A percentile compares a stretch with the other conserved stretches of the same genome.
These are phyloP conservation scores for Lachnellula hyalina DNA, from an alignment of 2,329 filamentous ascomycete genomes.

Conservation along the genomic window DNA sequence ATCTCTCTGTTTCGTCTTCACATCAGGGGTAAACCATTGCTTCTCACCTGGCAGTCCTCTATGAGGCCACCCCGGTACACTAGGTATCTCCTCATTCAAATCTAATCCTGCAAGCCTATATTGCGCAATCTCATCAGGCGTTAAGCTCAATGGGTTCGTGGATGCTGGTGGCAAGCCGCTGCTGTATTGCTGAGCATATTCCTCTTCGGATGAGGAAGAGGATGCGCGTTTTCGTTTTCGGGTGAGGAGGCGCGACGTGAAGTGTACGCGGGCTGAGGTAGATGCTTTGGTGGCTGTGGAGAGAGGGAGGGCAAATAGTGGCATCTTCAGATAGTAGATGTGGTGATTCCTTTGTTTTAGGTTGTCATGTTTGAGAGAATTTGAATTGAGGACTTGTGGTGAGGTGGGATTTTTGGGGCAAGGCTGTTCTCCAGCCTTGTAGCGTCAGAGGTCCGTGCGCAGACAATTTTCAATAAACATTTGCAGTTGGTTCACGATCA, in stretches of 20 bases:
- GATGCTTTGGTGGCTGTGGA: conserved; percentile 7
- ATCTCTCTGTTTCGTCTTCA: neutral
- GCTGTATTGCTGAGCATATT: neutral
- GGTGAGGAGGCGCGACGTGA: conserved; percentile 8
- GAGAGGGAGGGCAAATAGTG: conserved; percentile 24
- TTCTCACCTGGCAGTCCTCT: conserved; percentile 31
- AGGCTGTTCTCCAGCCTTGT: neutral
- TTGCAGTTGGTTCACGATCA: too few species aligned
- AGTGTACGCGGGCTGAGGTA: conserved; percentile 7
- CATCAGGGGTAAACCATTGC: neutral
- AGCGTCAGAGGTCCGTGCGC: neutral
- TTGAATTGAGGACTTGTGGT: neutral
- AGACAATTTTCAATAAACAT: neutral
- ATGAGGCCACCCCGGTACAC: conserved; percentile 47
- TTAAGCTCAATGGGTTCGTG: conserved; percentile 52
- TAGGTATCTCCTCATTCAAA: conserved; percentile 40
- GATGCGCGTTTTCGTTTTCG: conserved; percentile 22
- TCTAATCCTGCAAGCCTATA: conserved; percentile 49
- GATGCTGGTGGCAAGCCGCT: conserved; percentile 9
- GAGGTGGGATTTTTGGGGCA: neutral
- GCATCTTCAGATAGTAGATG: conserved; percentile 12
- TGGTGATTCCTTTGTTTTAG: neutral
- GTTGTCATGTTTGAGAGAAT: neutral
- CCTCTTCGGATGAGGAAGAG: conserved; percentile 11
- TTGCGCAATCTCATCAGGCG: conserved; percentile 46